These are phyloP conservation scores for Heterobasidion occidentale DNA, from an alignment of 1,284 basidiomycete species.

Conservation along the genomic window DNA sequence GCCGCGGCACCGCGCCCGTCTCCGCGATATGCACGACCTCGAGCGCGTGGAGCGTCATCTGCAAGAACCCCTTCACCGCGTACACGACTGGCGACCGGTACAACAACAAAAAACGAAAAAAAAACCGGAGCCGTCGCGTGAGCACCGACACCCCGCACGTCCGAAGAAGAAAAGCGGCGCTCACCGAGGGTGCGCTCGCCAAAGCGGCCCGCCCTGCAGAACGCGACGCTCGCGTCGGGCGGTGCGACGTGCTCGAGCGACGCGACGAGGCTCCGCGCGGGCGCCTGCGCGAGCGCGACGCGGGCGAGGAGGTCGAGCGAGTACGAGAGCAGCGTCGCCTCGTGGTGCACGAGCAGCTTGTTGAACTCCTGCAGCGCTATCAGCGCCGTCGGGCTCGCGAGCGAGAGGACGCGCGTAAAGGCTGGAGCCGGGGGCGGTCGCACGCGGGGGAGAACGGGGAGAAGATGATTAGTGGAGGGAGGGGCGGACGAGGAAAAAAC, in stretches of 20 bases:
- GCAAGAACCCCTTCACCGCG: conserved; percentile 52
- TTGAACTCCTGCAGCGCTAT: conserved; percentile 53
- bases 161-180: not conserved
- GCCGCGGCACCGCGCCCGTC: conserved; percentile 22
- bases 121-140: too few relatives aligned
- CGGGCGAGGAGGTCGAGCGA: conserved; percentile 62
- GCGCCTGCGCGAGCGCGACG: conserved; percentile 38
- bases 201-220: conserved; percentile 49
- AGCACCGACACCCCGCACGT: too few relatives aligned
- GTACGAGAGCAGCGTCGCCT: conserved; percentile 52
- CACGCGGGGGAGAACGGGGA: not conserved
- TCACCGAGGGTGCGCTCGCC: conserved; percentile 45
- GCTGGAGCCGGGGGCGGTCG: conserved; percentile 26
- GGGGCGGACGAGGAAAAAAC: not conserved
- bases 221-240: conserved; percentile 41
- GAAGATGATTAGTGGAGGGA: conserved; percentile 1
- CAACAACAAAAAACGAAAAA: too few relatives aligned
- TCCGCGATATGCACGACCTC: conserved; percentile 30
- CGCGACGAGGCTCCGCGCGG: conserved; percentile 38
- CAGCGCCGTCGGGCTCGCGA: conserved; percentile 41
- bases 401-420: conserved; percentile 45
- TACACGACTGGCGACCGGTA: conserved; percentile 46
- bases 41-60: conserved; percentile 41
- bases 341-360: conserved; percentile 57
- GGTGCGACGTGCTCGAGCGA: conserved; percentile 52